Evolutionary conservation across 257 asterid species (phyloP).

Genomic region (Asclepias syriaca): DNA sequence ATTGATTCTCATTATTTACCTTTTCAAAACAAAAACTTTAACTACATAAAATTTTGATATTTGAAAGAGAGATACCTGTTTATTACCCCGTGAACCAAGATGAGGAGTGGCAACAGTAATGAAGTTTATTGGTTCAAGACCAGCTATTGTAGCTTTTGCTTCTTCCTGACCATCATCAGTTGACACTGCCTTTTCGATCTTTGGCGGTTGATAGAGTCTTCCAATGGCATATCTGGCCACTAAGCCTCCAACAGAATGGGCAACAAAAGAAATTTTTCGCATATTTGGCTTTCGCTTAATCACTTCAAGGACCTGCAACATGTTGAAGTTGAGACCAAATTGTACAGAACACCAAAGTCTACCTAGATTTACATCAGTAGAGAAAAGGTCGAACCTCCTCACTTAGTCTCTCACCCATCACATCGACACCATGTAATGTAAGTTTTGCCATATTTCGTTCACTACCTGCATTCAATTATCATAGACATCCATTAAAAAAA

Average conservation of each 20-base stretch:
- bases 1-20: background rate
- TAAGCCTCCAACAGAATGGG: conserved; percentile 99
- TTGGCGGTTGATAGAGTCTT: conserved; percentile 57
- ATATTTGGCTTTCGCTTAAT: conserved; percentile 55
- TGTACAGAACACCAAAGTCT: conserved; percentile 9
- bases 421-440: conserved; percentile 92
- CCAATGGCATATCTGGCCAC: conserved; percentile 97
- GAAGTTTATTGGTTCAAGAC: conserved; percentile 77
- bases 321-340: conserved; percentile 21
- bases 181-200: conserved; percentile 34
- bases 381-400: conserved; percentile 59
- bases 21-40: background rate
- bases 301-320: conserved; percentile 71
- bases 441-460: conserved; percentile 68
- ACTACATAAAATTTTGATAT: conserved; percentile 7
- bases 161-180: conserved; percentile 32
- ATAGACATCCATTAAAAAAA: background rate
- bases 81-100: conserved; percentile 97
- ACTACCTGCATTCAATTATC: conserved; percentile 55
- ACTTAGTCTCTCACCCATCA: conserved; percentile 92
- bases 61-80: conserved; percentile 59
- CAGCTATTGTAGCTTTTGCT: conserved; percentile 72
- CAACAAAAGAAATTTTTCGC: conserved; percentile 79
- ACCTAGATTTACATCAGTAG: background rate
- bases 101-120: conserved; percentile 96